Evolutionary conservation across 176 grass and related monocot genomes (phyloP).

Genomic region (Puya raimondii): DNA sequence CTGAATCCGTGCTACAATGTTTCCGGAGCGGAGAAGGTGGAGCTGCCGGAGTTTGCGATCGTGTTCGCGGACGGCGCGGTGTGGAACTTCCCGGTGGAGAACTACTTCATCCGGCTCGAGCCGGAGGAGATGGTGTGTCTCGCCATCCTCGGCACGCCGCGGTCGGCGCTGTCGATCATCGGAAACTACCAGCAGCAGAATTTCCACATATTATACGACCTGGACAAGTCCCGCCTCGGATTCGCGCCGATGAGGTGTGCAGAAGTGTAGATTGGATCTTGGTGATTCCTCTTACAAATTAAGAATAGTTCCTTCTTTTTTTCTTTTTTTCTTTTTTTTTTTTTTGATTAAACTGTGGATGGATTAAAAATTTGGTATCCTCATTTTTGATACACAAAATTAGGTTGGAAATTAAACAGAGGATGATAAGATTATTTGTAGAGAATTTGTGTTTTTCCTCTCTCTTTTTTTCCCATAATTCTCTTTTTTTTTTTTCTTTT

Average conservation of each 20-base stretch:
- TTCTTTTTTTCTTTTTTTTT: too few species aligned
- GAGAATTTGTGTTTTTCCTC: too few species aligned
- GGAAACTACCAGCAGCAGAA: slow-evolving; percentile 98
- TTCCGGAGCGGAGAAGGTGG: slow-evolving; percentile 38
- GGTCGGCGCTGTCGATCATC: slow-evolving; percentile 50
- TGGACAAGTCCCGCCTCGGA: slow-evolving; percentile 49
- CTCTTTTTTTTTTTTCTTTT: too few species aligned
- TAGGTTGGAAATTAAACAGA: too few species aligned
- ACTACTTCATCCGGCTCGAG: slow-evolving; percentile 84
- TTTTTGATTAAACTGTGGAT: too few species aligned
- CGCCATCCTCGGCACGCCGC: slow-evolving; percentile 57
- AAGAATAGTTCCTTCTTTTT: too few species aligned
- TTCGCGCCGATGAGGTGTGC: slow-evolving; percentile 77
- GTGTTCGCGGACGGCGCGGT: slow-evolving; percentile 60
- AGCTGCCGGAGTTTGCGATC: slow-evolving; percentile 65
- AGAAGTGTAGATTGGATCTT: slow-evolving; percentile 30
- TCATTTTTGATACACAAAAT: too few species aligned
- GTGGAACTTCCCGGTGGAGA: slow-evolving; percentile 80
- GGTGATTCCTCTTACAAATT: too few species aligned
- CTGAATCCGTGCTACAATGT: slow-evolving; percentile 88
- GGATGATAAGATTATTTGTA: too few species aligned
- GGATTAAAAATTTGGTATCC: too few species aligned
- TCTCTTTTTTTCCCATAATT: too few species aligned
- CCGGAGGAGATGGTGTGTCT: slow-evolving; percentile 64
- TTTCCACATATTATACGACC: slow-evolving; percentile 76